phyloP scores from a whole-genome alignment of 805 yeast genomes.

The Sugiyamaella chiloensis region DNA sequence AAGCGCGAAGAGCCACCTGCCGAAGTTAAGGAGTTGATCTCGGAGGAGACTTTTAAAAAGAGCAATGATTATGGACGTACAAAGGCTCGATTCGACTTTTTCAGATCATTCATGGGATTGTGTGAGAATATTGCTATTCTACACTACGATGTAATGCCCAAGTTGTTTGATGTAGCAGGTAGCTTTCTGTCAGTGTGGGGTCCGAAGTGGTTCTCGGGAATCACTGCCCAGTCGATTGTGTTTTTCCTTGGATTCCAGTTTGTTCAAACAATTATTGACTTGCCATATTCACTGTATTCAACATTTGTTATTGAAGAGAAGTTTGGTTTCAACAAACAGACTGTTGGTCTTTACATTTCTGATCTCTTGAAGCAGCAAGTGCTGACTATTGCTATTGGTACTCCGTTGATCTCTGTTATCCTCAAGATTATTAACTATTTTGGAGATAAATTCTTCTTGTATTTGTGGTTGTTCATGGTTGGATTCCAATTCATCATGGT shows the following conservation, averaged over 20 bases:
- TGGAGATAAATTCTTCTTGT: constrained; percentile 71
- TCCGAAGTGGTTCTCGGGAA: constrained; percentile 43
- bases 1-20: constrained; percentile 59
- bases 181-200: constrained; percentile 29
- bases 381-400: constrained; percentile 57
- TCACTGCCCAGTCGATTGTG: constrained; percentile 66
- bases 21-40: constrained; percentile 63
- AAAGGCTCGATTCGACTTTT: constrained; percentile 65
- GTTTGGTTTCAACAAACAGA: constrained; percentile 89
- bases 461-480: constrained; percentile 69
- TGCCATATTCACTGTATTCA: constrained; percentile 55
- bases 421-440: constrained; percentile 76
- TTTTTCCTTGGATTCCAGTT: constrained; percentile 53
- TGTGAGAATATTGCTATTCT: constrained; percentile 56
- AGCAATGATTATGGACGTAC: constrained; percentile 78
- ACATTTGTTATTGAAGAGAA: constrained; percentile 88
- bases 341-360: constrained; percentile 63
- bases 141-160: constrained; percentile 61
- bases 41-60: constrained; percentile 68
- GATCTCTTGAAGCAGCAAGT: constrained; percentile 64
- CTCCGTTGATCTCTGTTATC: constrained; percentile 70
- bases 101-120: constrained; percentile 50
- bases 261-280: constrained; percentile 49
- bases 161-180: constrained; percentile 54
- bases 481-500: constrained; percentile 68